These are phyloP conservation scores for Dryas octopetala DNA, from an alignment of 306 rosid species.

Conservation along the genomic window DNA sequence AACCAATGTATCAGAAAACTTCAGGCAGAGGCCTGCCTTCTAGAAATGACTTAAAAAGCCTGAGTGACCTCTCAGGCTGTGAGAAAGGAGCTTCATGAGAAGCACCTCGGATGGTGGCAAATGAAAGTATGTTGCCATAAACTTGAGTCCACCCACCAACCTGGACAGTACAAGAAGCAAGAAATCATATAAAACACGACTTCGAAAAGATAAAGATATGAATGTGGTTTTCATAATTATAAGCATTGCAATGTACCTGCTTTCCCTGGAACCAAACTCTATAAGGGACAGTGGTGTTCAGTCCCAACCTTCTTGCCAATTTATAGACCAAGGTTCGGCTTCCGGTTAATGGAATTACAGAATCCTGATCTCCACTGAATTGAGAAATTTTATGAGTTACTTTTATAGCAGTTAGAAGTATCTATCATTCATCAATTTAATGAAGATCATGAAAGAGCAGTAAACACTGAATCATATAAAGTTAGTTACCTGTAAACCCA, in stretches of 20 bases:
- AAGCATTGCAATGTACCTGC: conserved; percentile 21
- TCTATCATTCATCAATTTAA: not conserved
- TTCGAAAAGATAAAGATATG: not conserved
- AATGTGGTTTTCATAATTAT: not conserved
- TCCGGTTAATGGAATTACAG: conserved; percentile 32
- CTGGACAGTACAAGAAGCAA: conserved; percentile 3
- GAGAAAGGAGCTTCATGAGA: conserved; percentile 43
- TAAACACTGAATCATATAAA: too few species aligned
- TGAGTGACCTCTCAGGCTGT: conserved; percentile 43
- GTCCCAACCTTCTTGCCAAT: conserved; percentile 24
- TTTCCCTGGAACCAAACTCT: conserved; percentile 37
- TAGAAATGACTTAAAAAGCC: conserved; percentile 33
- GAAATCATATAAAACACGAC: not conserved
- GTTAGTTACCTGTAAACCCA: conserved; percentile 31
- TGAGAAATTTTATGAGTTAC: not conserved
- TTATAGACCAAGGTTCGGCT: conserved; percentile 24
- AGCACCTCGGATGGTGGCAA: conserved; percentile 45
- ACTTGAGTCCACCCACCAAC: conserved; percentile 53
- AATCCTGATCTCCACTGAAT: conserved; percentile 35
- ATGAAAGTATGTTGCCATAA: conserved; percentile 32
- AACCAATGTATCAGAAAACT: conserved; percentile 14
- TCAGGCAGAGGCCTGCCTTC: conserved; percentile 37
- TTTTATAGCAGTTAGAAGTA: not conserved
- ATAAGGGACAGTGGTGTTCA: conserved; percentile 32
- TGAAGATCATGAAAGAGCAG: not conserved